These are phyloP conservation scores for Gentiana straminea DNA, from an alignment of 257 asterid genomes.

Conservation along the genomic window DNA sequence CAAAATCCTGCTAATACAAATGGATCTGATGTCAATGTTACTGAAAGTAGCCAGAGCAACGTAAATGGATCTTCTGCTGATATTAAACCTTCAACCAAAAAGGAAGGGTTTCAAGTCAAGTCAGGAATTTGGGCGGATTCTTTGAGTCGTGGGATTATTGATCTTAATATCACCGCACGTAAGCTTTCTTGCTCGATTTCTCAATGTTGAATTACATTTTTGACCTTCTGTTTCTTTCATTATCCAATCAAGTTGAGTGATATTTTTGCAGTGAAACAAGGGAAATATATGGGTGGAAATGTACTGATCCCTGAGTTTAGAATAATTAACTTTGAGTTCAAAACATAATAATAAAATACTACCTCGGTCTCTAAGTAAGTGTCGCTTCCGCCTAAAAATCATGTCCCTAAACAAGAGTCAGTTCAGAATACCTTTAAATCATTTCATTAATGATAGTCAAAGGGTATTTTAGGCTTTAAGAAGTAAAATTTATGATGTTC, in stretches of 20 bases:
- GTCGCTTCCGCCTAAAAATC: too few species aligned
- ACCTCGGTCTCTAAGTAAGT: too few species aligned
- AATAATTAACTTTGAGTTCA: too few species aligned
- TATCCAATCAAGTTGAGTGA: not conserved
- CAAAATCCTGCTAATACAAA: conserved; percentile 21
- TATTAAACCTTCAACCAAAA: conserved; percentile 27
- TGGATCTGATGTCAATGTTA: conserved; percentile 18
- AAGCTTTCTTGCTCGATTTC: conserved; percentile 27
- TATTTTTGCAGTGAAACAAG: too few species aligned
- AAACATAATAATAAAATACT: too few species aligned
- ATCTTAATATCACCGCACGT: conserved; percentile 84
- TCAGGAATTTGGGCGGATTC: conserved; percentile 99
- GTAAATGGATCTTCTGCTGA: conserved; percentile 25
- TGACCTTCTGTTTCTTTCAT: not conserved
- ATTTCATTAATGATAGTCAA: too few species aligned
- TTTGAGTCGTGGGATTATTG: conserved; percentile 84
- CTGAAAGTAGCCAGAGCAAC: conserved; percentile 18
- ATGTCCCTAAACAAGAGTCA: too few species aligned
- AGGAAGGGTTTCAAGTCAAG: conserved; percentile 68
- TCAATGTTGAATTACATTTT: not conserved
- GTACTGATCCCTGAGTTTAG: not conserved
- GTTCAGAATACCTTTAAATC: too few species aligned
- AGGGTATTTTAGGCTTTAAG: too few species aligned
- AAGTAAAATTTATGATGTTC: too few species aligned
- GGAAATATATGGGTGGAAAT: not conserved